A percentile compares a stretch with the other conserved stretches of the same genome.
phyloP scores from a whole-genome alignment of 2,329 filamentous ascomycete species.

The Erysiphe pulchra region DNA sequence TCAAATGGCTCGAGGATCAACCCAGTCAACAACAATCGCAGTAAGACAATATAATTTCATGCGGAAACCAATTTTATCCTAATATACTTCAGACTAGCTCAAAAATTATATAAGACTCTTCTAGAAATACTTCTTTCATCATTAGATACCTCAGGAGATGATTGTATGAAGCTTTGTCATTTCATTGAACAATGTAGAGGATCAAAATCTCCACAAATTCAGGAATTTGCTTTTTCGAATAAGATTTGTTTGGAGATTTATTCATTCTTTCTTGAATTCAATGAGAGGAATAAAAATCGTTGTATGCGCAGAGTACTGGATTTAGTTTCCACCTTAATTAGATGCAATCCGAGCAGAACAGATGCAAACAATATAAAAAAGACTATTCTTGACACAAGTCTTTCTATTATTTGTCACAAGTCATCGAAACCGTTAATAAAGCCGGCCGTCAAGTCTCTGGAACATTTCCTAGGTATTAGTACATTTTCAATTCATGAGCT shows the following conservation, averaged over 20 bases:
- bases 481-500: constrained; percentile 19
- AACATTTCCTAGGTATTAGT: constrained; percentile 36
- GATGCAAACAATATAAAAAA: constrained; percentile 19
- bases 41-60: constrained; percentile 11
- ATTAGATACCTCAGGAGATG: constrained; percentile 27
- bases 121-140: constrained; percentile 18
- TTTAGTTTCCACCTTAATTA: constrained; percentile 24
- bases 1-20: constrained; percentile 20
- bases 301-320: constrained; percentile 38
- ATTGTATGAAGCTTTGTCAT: constrained; percentile 32
- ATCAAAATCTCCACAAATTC: constrained; percentile 19
- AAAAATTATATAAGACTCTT: constrained; percentile 6
- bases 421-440: constrained; percentile 40
- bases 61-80: background rate
- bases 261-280: constrained; percentile 39
- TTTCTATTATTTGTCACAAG: constrained; percentile 32
- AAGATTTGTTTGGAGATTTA: constrained; percentile 25
- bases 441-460: constrained; percentile 40
- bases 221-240: constrained; percentile 24
- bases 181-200: constrained; percentile 33
- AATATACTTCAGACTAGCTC: constrained; percentile 1
- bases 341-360: constrained; percentile 20
- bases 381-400: constrained; percentile 22
- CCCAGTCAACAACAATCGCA: constrained; percentile 13
- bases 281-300: constrained; percentile 36